A percentile compares a stretch with the other conserved stretches of the same genome.
phyloP scores from a whole-genome alignment of 768 basidiomycete species.

The Coprinopsis strossmayeri region DNA sequence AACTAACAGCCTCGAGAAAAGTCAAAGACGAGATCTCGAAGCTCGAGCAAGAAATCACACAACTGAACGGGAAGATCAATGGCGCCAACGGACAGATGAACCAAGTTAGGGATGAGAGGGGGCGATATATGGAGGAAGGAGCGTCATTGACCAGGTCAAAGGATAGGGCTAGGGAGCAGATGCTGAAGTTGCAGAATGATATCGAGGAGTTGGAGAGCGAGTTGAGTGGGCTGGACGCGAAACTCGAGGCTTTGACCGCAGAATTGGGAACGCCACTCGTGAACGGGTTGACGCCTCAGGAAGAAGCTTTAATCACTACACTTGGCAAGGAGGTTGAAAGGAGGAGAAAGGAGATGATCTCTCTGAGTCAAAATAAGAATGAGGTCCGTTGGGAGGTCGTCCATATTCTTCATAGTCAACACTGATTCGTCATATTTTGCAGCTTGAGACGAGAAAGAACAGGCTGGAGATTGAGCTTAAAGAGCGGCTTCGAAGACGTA shows the following conservation, averaged over 20 bases:
- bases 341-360: constrained; percentile 62
- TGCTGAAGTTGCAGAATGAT: constrained; percentile 58
- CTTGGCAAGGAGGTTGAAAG: constrained; percentile 75
- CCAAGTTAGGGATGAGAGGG: constrained; percentile 62
- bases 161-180: constrained; percentile 57
- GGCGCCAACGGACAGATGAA: constrained; percentile 63
- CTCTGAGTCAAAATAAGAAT: constrained; percentile 59
- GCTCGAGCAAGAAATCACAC: constrained; percentile 85
- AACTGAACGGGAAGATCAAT: constrained; percentile 64
- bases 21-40: constrained; percentile 63
- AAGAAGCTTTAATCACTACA: constrained; percentile 56
- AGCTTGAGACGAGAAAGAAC: constrained; percentile 75
- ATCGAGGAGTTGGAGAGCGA: constrained; percentile 71
- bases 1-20: constrained; percentile 59
- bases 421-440: not conserved
- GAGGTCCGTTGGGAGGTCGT: constrained; percentile 55
- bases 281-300: constrained; percentile 65
- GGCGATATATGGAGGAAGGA: constrained; percentile 59
- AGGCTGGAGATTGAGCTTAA: constrained; percentile 88
- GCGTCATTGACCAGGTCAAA: constrained; percentile 56
- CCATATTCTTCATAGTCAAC: not conserved
- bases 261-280: constrained; percentile 76
- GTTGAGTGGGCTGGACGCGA: constrained; percentile 51
- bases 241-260: constrained; percentile 53
- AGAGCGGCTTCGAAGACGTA: constrained; percentile 75